Base-by-base conservation (phyloP, 2,329 filamentous ascomycete species). In the Byssothecium circinans region DNA sequence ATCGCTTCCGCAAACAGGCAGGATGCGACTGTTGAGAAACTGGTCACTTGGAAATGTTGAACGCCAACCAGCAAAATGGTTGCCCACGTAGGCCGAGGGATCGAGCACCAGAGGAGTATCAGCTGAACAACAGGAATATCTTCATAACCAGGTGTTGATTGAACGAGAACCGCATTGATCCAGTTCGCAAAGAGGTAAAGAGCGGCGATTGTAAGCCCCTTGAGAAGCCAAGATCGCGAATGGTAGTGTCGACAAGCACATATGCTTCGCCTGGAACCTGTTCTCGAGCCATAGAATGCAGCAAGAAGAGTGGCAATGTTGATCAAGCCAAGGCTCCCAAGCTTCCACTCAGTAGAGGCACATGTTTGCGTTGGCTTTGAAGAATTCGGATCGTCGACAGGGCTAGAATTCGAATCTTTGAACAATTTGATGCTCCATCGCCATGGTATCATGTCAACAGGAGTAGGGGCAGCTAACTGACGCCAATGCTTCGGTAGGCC, bases 361-460 rank as follows among this genome's bases (percentile, higher is more conserved):
- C 59, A 65, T 45, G 43, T 48, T 15, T 48, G 23, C 25, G 34
- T 40, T 40, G 30, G 2, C 17, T 45, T 39, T 17, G 19, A 43
- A 47, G 48, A 37, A 43, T 14, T 34, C 23, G 12, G 15, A 41
- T 15, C n/a, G n/a, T n/a, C n/a, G n/a, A n/a, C n/a, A n/a, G n/a
- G n/a, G n/a, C n/a, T n/a, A n/a, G n/a, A 20, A 20, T 20, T 50
- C 15, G 47, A 45, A 19, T 43, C 7, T 19, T 49, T 36, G 19
- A 14, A 52, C 42, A 61, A 45, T 44, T 50, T 60, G 40, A 62
- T 19, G n/a, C 32, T 54, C 65, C 66, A 70, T 50, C 41, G 37
- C 65, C 66, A 68, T 48, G 67, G 66, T 41, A 68, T 63, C 57
- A 67, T 57, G 7, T 70, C 67, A 34, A 49, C 35, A 12, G 47